Evolutionary conservation across 1,139 yeast species (phyloP).

Genomic region (Citeromyces hawaiiensis): DNA sequence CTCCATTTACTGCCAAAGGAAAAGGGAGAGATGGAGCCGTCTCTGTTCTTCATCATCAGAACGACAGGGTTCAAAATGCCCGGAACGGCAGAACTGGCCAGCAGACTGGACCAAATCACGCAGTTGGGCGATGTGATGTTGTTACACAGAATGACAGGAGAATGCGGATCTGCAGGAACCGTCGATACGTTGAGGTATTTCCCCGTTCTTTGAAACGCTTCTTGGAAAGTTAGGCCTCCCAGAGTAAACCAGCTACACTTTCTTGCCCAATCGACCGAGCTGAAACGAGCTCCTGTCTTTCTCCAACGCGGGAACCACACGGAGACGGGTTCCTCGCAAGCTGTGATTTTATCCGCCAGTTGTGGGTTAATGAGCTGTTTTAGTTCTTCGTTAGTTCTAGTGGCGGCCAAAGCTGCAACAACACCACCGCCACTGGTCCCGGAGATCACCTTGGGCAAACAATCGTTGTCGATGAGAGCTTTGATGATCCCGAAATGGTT

Average conservation of each 20-base stretch:
- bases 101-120: slow-evolving; percentile 67
- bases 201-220: slow-evolving; percentile 57
- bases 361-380: slow-evolving; percentile 42
- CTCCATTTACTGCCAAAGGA: slow-evolving; percentile 67
- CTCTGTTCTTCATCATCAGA: slow-evolving; percentile 38
- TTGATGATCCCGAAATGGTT: slow-evolving; percentile 69
- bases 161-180: slow-evolving; percentile 73
- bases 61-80: slow-evolving; percentile 78
- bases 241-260: slow-evolving; percentile 57
- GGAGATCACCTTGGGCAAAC: slow-evolving; percentile 55
- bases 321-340: slow-evolving; percentile 55
- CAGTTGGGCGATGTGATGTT: slow-evolving; percentile 70
- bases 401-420: slow-evolving; percentile 64
- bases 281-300: slow-evolving; percentile 70
- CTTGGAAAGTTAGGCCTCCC: slow-evolving; percentile 64
- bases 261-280: slow-evolving; percentile 62
- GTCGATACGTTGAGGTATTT: slow-evolving; percentile 60
- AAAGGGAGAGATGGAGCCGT: slow-evolving; percentile 40
- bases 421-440: slow-evolving; percentile 81
- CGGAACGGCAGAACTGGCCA: slow-evolving; percentile 77
- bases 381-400: slow-evolving; percentile 59
- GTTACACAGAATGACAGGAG: slow-evolving; percentile 71
- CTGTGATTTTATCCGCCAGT: slow-evolving; percentile 52
- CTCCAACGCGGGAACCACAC: slow-evolving; percentile 55
- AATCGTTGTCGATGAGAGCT: slow-evolving; percentile 53